These are phyloP conservation scores for Sclerotinia trifoliorum DNA, from an alignment of 2,329 filamentous ascomycete species.

Conservation along the genomic window DNA sequence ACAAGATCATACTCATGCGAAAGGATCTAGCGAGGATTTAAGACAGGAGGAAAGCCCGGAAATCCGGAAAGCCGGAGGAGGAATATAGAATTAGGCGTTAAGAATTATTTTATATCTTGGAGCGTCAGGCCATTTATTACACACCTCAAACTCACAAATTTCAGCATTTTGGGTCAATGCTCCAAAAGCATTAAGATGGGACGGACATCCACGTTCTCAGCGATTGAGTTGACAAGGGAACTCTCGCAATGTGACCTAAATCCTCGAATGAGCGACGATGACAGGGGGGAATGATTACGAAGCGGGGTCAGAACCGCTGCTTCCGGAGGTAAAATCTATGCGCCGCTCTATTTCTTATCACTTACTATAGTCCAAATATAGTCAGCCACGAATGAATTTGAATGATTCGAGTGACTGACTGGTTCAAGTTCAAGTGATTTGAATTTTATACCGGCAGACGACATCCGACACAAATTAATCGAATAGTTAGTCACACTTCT, in stretches of 20 bases:
- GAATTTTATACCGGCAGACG: neutral
- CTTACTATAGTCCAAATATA: neutral
- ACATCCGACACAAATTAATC: neutral
- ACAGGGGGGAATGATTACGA: neutral
- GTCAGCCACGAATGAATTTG: neutral
- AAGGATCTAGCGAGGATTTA: neutral
- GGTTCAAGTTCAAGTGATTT: too few species aligned
- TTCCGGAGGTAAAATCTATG: neutral
- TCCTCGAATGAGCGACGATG: neutral
- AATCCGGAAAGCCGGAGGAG: neutral
- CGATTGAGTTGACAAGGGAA: neutral
- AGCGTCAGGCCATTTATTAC: neutral
- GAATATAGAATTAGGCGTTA: too few species aligned
- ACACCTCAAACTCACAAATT: neutral
- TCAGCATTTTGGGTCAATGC: neutral
- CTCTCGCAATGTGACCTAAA: slow-evolving; percentile 5
- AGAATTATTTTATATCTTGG: neutral
- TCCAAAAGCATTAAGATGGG: neutral
- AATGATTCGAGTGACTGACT: neutral
- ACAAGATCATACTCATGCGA: neutral
- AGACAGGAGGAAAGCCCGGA: too few species aligned
- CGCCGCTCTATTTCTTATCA: neutral
- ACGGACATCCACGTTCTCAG: neutral
- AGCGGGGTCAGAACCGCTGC: neutral
- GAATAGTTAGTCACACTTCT: neutral